A percentile compares a stretch with the other conserved stretches of the same genome.
These are phyloP conservation scores for Macroventuria anomochaeta DNA, from an alignment of 2,329 filamentous ascomycete genomes.

Conservation along the genomic window DNA sequence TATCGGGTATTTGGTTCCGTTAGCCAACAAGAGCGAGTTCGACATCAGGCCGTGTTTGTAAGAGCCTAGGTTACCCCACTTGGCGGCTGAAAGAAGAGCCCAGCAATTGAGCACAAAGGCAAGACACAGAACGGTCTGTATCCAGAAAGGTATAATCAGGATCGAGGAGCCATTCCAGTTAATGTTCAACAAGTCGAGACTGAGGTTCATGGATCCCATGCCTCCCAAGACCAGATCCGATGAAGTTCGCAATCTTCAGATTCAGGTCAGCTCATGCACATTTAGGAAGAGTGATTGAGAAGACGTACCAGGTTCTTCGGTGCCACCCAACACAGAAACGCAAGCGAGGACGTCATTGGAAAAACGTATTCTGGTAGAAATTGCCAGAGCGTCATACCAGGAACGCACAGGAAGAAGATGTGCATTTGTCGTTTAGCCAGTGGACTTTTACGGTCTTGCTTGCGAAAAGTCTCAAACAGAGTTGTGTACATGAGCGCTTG, in stretches of 20 bases:
- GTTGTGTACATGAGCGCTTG: slow-evolving; percentile 63
- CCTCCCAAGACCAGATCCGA: slow-evolving; percentile 67
- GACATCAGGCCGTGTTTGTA: slow-evolving; percentile 65
- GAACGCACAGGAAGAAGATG: slow-evolving; percentile 62
- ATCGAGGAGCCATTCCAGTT: slow-evolving; percentile 52
- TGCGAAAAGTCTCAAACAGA: slow-evolving; percentile 64
- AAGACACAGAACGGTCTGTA: slow-evolving; percentile 62
- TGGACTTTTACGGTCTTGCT: slow-evolving; percentile 59
- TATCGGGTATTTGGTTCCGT: slow-evolving; percentile 57
- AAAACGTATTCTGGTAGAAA: slow-evolving; percentile 68
- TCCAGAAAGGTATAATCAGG: slow-evolving; percentile 64
- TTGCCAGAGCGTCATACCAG: slow-evolving; percentile 65
- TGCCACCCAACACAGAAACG: slow-evolving; percentile 69
- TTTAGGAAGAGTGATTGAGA: no score
- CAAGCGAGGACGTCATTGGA: slow-evolving; percentile 65
- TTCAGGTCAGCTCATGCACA: background rate
- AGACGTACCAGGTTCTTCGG: slow-evolving; percentile 57
- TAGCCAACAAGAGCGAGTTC: slow-evolving; percentile 61
- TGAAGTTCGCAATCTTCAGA: slow-evolving; percentile 59
- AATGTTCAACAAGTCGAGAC: slow-evolving; percentile 67
- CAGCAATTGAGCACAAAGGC: slow-evolving; percentile 65
- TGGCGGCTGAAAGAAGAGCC: slow-evolving; percentile 65
- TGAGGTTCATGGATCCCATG: slow-evolving; percentile 67
- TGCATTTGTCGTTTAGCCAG: slow-evolving; percentile 61
- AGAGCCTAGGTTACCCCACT: slow-evolving; percentile 62